These are phyloP conservation scores for Chrysoporthe cubensis DNA, from an alignment of 2,329 filamentous ascomycete species.

Conservation along the genomic window DNA sequence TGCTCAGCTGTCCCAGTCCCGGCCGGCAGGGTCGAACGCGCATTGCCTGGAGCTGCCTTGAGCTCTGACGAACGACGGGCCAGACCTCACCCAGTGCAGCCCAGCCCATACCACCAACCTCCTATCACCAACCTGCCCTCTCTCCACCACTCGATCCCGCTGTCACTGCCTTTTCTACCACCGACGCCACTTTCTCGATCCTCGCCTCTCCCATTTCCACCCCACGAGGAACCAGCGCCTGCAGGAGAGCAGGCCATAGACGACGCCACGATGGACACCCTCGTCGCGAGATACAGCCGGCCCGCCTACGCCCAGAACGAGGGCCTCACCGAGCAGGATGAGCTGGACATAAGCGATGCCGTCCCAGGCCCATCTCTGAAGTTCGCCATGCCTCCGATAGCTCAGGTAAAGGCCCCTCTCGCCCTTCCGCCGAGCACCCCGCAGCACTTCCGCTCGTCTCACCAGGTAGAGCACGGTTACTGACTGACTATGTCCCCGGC, in stretches of 20 bases:
- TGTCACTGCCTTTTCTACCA: not conserved
- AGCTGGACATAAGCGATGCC: conserved; percentile 72
- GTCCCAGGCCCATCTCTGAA: conserved; percentile 82
- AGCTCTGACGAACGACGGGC: conserved; percentile 26
- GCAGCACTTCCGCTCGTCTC: conserved; percentile 14
- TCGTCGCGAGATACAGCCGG: conserved; percentile 90
- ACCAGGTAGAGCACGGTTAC: conserved; percentile 14
- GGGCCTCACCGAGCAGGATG: conserved; percentile 71
- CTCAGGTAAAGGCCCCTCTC: conserved; percentile 64
- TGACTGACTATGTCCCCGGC: conserved; percentile 21
- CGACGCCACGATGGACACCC: conserved; percentile 73
- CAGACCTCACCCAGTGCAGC: conserved; percentile 14
- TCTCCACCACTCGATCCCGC: not conserved
- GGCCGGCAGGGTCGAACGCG: conserved; percentile 28
- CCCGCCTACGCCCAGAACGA: conserved; percentile 74
- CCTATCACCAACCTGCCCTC: conserved; percentile 11
- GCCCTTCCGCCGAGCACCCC: not conserved
- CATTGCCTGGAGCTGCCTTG: conserved; percentile 30
- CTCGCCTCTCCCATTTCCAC: not conserved
- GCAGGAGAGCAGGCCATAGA: conserved; percentile 66
- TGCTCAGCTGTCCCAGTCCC: conserved; percentile 12
- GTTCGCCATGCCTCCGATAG: conserved; percentile 92
- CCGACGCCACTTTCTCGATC: not conserved
- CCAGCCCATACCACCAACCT: conserved; percentile 15
- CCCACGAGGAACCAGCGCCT: conserved; percentile 71